These are phyloP conservation scores for Penicillium sp. DNA, from an alignment of 2,329 filamentous ascomycete genomes.

Conservation along the genomic window DNA sequence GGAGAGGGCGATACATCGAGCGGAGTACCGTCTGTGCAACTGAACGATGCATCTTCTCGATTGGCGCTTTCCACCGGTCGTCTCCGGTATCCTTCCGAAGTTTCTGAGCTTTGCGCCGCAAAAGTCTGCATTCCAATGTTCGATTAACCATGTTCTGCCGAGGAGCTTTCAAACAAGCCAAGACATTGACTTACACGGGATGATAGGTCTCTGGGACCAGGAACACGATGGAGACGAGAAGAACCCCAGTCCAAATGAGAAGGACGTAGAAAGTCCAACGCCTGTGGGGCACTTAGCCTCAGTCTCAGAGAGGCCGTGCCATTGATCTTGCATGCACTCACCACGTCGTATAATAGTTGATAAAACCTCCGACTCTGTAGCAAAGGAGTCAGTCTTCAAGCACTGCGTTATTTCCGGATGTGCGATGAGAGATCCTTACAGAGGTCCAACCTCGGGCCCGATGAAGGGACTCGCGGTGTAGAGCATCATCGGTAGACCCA, in stretches of 20 bases:
- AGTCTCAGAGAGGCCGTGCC: no score
- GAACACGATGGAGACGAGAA: slow-evolving; percentile 59
- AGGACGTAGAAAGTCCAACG: slow-evolving; percentile 80
- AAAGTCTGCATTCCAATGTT: slow-evolving; percentile 44
- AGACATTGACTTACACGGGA: slow-evolving; percentile 37
- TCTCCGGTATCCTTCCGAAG: slow-evolving; percentile 73
- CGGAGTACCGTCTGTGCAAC: slow-evolving; percentile 55
- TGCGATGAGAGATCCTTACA: slow-evolving; percentile 28
- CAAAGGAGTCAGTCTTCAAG: slow-evolving; percentile 8
- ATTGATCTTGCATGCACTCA: slow-evolving; percentile 13
- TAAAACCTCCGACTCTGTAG: slow-evolving; percentile 64
- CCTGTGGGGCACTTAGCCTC: slow-evolving; percentile 31
- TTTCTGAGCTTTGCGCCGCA: slow-evolving; percentile 64
- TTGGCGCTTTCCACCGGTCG: slow-evolving; percentile 66
- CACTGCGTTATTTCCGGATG: neutral
- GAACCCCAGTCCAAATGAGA: slow-evolving; percentile 68
- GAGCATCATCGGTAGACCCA: slow-evolving; percentile 77
- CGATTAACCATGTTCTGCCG: slow-evolving; percentile 17
- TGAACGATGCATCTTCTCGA: slow-evolving; percentile 66
- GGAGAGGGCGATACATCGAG: slow-evolving; percentile 61
- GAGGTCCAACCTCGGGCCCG: slow-evolving; percentile 51
- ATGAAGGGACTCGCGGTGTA: slow-evolving; percentile 61
- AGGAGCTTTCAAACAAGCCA: no score
- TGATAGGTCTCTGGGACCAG: slow-evolving; percentile 85
- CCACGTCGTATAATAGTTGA: slow-evolving; percentile 69